Base-by-base conservation (phyloP, 1,284 basidiomycete genomes). In the Apiotrichum gracile region DNA sequence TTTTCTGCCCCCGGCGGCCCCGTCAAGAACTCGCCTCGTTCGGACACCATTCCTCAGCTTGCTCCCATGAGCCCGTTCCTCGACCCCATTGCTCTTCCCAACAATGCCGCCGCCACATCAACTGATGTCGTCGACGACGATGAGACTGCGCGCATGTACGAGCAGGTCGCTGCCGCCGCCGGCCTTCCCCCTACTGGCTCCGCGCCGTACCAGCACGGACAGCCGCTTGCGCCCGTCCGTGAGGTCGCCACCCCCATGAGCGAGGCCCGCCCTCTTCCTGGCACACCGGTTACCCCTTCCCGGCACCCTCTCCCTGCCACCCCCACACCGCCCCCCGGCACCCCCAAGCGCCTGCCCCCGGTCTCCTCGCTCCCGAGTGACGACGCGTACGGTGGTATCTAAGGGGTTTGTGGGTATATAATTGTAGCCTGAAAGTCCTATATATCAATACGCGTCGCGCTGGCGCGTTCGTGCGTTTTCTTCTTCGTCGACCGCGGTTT, bases 371-470 rank as follows among this genome's bases (percentile, higher is more conserved):
- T n/a, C n/a, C n/a, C n/a, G n/a, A n/a, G n/a, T n/a, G 66, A 73
- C 8, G 69, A 71, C 55, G 69, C 66, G n/a, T 73, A 73, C 57
- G 70, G 68, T 13, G 70, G 70, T 5, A 73, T 73, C 47, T 73
- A 63, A 21, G 27, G 47, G 5, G 17, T 16, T 33, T 16, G 46
- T 24, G 17, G 10, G 46, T 27, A 13, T 40, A 24, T 25, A 40
- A 25, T 40, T 40, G 39, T 40, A 38, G 37, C 37, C 37, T 38
- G 37, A 38, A 38, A 38, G 37, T 38, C 37, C 6, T 38, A 38
- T 38, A 37, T 37, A 38, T 38, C 19, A n/a, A 17, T 38, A 38
- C 37, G 37, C 37, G 37, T 38, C 37, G 37, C 37, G 37, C 37
- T 38, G 37, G 37, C 37, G 37, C 37, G 37, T 38, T 19, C 37